phyloP scores from a whole-genome alignment of 768 basidiomycete species.

The Sutorius australiensis region DNA sequence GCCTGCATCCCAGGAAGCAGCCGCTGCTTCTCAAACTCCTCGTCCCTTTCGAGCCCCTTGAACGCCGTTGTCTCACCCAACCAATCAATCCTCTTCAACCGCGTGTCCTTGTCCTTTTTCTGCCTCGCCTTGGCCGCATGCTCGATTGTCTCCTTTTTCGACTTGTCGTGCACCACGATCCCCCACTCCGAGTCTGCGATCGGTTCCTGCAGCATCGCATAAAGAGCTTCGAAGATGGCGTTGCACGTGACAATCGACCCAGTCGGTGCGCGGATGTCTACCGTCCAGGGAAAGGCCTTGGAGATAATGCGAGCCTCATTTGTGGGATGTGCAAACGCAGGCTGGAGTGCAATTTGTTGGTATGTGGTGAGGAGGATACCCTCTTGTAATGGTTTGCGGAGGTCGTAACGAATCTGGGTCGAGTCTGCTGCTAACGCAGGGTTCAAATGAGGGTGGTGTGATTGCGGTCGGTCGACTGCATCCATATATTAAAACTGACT shows the following conservation, averaged over 20 bases:
- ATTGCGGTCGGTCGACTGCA: conserved; percentile 21
- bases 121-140: conserved; percentile 48
- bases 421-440: conserved; percentile 51
- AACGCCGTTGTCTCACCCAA: conserved; percentile 58
- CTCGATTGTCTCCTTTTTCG: conserved; percentile 42
- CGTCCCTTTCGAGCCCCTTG: conserved; percentile 58
- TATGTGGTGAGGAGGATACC: conserved; percentile 43
- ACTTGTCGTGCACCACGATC: conserved; percentile 42
- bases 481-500: background rate
- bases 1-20: conserved; percentile 42
- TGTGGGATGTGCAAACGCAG: conserved; percentile 36
- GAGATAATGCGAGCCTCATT: conserved; percentile 49
- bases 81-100: conserved; percentile 58
- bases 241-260: conserved; percentile 42
- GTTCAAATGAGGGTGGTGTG: conserved; percentile 51
- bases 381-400: conserved; percentile 40
- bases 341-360: conserved; percentile 34
- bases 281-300: conserved; percentile 61
- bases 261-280: conserved; percentile 44
- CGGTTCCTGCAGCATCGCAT: conserved; percentile 46
- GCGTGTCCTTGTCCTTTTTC: conserved; percentile 34
- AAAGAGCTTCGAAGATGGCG: conserved; percentile 53
- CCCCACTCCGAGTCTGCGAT: conserved; percentile 70
- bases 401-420: conserved; percentile 48
- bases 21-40: conserved; percentile 50